Evolutionary conservation across 2,329 filamentous ascomycete genomes (phyloP).

Genomic region (Xylaria digitata): DNA sequence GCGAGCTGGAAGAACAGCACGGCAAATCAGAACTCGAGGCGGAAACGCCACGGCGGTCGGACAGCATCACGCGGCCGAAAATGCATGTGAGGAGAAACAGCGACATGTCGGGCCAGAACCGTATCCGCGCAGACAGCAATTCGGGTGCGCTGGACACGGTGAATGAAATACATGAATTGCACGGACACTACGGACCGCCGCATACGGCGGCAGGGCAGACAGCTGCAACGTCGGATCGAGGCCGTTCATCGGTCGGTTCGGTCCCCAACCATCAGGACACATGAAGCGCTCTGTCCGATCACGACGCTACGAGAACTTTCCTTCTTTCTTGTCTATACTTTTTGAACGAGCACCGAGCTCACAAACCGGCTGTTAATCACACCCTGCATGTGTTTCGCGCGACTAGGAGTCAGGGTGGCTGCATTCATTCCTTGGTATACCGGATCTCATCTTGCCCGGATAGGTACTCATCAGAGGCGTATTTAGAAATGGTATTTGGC

Average conservation of each 20-base stretch:
- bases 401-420: conserved; percentile 12
- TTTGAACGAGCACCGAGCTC: not conserved
- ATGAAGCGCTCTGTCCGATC: not conserved
- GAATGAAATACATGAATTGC: conserved; percentile 57
- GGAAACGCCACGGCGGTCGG: conserved; percentile 54
- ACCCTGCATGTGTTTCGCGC: conserved; percentile 14
- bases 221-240: conserved; percentile 38
- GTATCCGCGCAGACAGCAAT: conserved; percentile 34
- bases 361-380: not conserved
- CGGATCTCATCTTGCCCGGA: not conserved
- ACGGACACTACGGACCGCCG: conserved; percentile 60
- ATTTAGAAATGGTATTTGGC: conserved; percentile 24
- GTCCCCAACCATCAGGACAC: conserved; percentile 6
- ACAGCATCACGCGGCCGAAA: conserved; percentile 37
- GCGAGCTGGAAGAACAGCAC: conserved; percentile 52
- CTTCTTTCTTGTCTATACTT: conserved; percentile 25
- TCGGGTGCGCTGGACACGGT: conserved; percentile 52
- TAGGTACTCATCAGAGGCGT: conserved; percentile 13
- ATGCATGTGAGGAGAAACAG: conserved; percentile 39
- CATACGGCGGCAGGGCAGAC: conserved; percentile 58
- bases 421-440: conserved; percentile 30
- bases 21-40: conserved; percentile 56
- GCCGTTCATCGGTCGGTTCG: conserved; percentile 31
- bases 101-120: conserved; percentile 39
- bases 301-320: not conserved